phyloP scores from a whole-genome alignment of 768 basidiomycete species.

The Pleurotus tuoliensis region DNA sequence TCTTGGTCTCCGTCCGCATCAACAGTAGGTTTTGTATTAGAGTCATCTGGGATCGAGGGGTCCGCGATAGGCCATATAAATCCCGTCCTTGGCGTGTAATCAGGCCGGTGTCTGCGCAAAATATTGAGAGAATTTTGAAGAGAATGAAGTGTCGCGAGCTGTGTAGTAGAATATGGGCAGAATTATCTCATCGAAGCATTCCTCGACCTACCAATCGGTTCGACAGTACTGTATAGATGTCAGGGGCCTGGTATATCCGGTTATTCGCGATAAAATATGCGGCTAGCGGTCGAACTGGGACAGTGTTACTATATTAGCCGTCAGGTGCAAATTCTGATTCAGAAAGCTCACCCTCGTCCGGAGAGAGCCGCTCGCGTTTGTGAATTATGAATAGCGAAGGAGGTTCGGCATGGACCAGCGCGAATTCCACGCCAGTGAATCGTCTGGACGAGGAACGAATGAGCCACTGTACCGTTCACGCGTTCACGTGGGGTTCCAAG shows the following conservation, averaged over 20 bases:
- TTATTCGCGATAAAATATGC: constrained; percentile 88
- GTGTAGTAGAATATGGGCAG: constrained; percentile 3
- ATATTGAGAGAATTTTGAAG: constrained; percentile 75
- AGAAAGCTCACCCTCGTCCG: constrained; percentile 67
- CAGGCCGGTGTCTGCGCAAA: constrained; percentile 70
- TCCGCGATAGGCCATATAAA: constrained; percentile 84
- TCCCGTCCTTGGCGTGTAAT: constrained; percentile 79
- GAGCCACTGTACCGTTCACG: not conserved
- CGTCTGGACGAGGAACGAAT: constrained; percentile 43
- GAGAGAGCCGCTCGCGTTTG: constrained; percentile 80
- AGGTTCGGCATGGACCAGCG: constrained; percentile 73
- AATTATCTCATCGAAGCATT: constrained; percentile 1
- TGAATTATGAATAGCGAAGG: constrained; percentile 87
- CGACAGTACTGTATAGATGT: constrained; percentile 79
- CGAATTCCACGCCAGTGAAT: constrained; percentile 86
- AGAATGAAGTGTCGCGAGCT: constrained; percentile 68
- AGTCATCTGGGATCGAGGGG: constrained; percentile 37
- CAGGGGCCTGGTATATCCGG: constrained; percentile 85
- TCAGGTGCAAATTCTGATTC: not conserved
- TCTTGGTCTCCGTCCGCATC: constrained; percentile 17
- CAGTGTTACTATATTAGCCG: constrained; percentile 8
- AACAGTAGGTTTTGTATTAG: constrained; percentile 32
- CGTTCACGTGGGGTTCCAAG: constrained; percentile 1
- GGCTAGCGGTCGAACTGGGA: constrained; percentile 67
- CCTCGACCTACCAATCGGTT: constrained; percentile 64